Evolutionary conservation across 2,329 filamentous ascomycete genomes (phyloP).

Genomic region (Aspergillus japonicus): DNA sequence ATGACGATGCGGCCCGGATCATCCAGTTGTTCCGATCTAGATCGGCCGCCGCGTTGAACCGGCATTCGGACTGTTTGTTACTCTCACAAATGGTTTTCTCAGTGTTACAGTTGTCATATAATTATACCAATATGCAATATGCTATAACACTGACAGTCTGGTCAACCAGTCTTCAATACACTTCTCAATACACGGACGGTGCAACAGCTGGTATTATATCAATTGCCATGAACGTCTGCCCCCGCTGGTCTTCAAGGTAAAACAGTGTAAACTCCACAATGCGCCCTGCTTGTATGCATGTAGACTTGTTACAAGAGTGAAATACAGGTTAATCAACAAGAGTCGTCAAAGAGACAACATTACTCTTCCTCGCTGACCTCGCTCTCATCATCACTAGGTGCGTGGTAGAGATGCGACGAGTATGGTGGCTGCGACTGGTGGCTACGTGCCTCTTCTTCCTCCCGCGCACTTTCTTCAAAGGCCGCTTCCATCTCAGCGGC

Average conservation of each 20-base stretch:
- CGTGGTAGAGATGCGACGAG: constrained; percentile 31
- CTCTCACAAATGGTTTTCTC: too few relatives aligned
- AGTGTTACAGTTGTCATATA: too few relatives aligned
- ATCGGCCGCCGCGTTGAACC: background rate
- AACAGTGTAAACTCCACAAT: constrained; percentile 15
- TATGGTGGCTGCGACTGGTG: constrained; percentile 29
- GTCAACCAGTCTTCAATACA: too few relatives aligned
- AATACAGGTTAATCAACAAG: constrained; percentile 3
- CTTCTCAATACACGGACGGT: background rate
- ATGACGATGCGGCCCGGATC: constrained; percentile 16
- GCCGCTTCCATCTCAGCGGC: constrained; percentile 60
- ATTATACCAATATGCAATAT: too few relatives aligned
- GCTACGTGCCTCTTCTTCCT: constrained; percentile 43
- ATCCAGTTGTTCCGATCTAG: constrained; percentile 18
- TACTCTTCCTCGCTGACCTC: constrained; percentile 67
- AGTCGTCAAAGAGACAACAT: constrained; percentile 12
- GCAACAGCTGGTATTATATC: constrained; percentile 18
- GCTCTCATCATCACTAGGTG: constrained; percentile 56
- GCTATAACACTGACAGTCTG: too few relatives aligned
- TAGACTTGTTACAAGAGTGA: constrained; percentile 7
- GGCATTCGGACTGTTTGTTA: background rate
- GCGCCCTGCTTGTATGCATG: constrained; percentile 18
- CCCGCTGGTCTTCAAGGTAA: background rate
- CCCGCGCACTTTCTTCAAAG: constrained; percentile 45
- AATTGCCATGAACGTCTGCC: constrained; percentile 6